Base-by-base conservation (phyloP, 495 filamentous ascomycete genomes). In the Terfezia claveryi region DNA sequence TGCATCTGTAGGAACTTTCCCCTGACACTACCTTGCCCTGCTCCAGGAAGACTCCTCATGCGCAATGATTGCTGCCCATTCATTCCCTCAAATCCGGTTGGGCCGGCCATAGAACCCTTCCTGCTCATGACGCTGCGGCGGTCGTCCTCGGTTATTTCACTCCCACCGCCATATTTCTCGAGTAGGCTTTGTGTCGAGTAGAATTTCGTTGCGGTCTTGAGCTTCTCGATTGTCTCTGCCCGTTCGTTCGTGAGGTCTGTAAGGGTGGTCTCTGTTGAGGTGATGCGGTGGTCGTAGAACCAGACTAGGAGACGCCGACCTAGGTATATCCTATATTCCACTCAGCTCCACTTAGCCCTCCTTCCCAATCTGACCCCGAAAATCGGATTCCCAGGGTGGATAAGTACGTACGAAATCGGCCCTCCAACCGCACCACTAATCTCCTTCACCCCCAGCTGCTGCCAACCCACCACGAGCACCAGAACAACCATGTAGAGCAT, bases 141-240 rank as follows among this genome's bases (percentile, higher is more conserved):
- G 12, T 14, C 17, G 41, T 46, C 41, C 41, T 70, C 63, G 57
- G 78, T 66, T 63, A 71, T 69, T 0, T 71, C 73, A 16, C 76
- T 71, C 38, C 74, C 70, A 0, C 77, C 83, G 38, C 85, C 88
- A 66, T 98, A 98, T 64, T 94, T 98, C 63, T 96, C 83, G 2
- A 98, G 76, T 52, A 98, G 69, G 62, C 94, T 79, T 64, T 92
- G 83, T 14, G 91, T 98, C 8, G 87, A 87, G 68, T 94, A 82
- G 70, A 92, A 98, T 64, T 84, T 93, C 37, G 91, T 98, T 17
- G 87, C 87, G 36, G 78, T 76, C 68, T 96, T 98, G 51, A 98
- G 78, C 68, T 87, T 88, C 63, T 92, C 83, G 59, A 98, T 94
- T 1, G 87, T 92, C 61, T 79, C 78, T 53, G 82, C 76, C 50